Base-by-base conservation (phyloP, 140 eudicot species). In the Senecio squalidus region DNA sequence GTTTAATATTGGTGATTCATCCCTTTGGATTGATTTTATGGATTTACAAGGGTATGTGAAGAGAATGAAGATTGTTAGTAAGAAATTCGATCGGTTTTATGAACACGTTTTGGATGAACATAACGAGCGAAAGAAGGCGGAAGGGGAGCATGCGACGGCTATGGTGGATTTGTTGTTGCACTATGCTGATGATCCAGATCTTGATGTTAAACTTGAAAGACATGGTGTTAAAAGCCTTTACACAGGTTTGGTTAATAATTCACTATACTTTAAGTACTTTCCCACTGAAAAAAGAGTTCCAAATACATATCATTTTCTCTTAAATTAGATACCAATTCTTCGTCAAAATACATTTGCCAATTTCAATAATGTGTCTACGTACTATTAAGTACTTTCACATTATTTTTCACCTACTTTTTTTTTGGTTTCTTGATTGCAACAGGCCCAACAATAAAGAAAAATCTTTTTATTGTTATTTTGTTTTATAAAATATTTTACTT, bases 31-130 rank as follows among this genome's bases (percentile, higher is more conserved):
- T 15, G 74, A 69, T 48, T 86, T 80, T 43, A 14, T 90, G 84
- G 98, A 90, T 64, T 54, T 90, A 40, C 98, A 90, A 49, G 98
- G 98, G 59, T 86, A 91, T 62, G 74, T 91, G 8, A 91, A 83
- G 88, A 76, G 97, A 77, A 90, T 90, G 97, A 90, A 90, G 68
- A 14, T 18, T 0, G 62, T 90, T 64, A 82, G 91, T 46, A 81
- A 74, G 86, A 91, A 86, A 49, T 81, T 91, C 6, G 96, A 91
- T 57, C 71, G 76, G 79, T 91, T 86, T 65, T 28, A 83, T 72
- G 94, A 86, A 79, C 87, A 79, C 58, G 90, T 80, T 6, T 56
- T 91, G 33, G 85, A 86, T 52, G 91, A 87, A 49, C 98, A 91
- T 58, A 72, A 74, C 13, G 78, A 25, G 2, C 70, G 71, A 64